These are phyloP conservation scores for Backusella psychrophila DNA, from an alignment of 192 early-diverging fungal species.

Conservation along the genomic window DNA sequence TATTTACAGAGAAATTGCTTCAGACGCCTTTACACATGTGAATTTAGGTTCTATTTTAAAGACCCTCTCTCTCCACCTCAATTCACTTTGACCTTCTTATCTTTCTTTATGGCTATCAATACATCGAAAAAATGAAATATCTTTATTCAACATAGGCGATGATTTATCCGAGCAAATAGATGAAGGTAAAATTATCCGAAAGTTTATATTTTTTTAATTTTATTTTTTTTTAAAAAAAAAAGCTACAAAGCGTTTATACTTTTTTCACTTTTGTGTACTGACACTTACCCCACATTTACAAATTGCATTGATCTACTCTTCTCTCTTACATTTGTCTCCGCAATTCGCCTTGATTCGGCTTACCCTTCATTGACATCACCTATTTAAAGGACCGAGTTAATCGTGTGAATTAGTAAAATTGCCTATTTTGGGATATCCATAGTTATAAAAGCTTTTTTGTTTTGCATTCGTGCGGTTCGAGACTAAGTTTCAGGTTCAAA, in stretches of 20 bases:
- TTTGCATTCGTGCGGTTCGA: not conserved
- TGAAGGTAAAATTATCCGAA: not conserved
- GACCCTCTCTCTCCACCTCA: not conserved
- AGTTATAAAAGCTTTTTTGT: constrained; percentile 8
- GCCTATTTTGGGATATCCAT: not conserved
- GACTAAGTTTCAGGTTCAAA: not conserved
- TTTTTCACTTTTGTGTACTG: not conserved
- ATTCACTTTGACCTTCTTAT: not conserved
- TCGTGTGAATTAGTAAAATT: not conserved
- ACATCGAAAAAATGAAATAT: not conserved
- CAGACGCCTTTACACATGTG: not conserved
- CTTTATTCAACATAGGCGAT: not conserved
- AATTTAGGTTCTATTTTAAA: not conserved
- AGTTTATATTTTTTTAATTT: not conserved
- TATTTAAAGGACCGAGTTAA: not conserved
- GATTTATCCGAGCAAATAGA: not conserved
- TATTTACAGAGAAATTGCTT: not conserved
- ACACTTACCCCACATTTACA: constrained; percentile 7
- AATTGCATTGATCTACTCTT: not conserved
- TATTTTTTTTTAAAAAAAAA: not conserved
- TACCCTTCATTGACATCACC: not conserved
- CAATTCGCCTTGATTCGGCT: constrained; percentile 17
- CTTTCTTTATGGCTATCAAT: not conserved
- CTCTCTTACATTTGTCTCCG: not conserved
- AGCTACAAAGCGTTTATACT: not conserved